A percentile compares a stretch with the other conserved stretches of the same genome.
Conservation (phyloP, 345 rosid genomes). For the Ricinus communis region DNA sequence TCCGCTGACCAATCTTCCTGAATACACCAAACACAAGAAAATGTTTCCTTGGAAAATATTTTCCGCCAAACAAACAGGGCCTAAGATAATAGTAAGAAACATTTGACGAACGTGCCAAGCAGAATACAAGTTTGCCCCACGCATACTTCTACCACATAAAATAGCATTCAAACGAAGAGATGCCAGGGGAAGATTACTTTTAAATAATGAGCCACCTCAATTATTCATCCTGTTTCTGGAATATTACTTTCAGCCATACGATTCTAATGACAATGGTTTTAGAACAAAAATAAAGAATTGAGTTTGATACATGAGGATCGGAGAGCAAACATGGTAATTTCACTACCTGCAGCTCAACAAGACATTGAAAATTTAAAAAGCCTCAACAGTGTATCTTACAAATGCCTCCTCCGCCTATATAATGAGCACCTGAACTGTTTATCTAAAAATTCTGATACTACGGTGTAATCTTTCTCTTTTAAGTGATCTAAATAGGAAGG, state of each 20-base stretch:
- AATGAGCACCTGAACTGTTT: neutral
- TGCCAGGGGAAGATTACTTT: no score
- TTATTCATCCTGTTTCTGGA: neutral
- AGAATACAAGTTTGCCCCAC: no score
- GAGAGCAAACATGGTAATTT: conserved; percentile 4
- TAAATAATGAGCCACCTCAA: neutral
- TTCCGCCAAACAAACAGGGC: no score
- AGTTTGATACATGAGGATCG: neutral
- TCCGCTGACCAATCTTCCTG: no score
- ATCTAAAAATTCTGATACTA: conserved; percentile 5
- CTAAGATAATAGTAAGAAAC: no score
- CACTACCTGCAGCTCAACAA: neutral
- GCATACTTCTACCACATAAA: no score
- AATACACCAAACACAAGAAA: no score
- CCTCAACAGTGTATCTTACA: conserved; percentile 22
- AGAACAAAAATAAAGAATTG: neutral
- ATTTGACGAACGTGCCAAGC: no score
- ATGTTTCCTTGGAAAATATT: no score
- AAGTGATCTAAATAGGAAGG: neutral
- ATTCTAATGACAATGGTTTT: neutral
- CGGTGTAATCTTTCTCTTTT: neutral
- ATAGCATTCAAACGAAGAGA: no score
- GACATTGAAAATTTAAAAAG: neutral
- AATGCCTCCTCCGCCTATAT: neutral
- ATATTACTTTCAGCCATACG: neutral